Base-by-base conservation (phyloP, 2,329 filamentous ascomycete species). In the Fusarium sarcochroum region DNA sequence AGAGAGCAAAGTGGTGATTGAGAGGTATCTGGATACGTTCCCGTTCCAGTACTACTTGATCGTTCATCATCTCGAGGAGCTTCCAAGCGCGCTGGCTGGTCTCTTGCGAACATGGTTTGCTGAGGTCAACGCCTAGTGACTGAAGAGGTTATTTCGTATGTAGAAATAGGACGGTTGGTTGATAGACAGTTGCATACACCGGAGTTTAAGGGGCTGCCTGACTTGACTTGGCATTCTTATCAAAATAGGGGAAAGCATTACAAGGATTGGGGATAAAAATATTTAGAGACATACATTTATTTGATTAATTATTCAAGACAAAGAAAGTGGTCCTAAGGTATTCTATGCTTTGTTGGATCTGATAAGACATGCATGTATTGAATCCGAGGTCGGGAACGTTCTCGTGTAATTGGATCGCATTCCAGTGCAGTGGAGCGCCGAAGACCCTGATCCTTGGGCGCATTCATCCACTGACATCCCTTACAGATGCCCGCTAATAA, bases 21-120 rank as follows among this genome's bases (percentile, higher is more conserved):
- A 93, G 83, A 89, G 93, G 75, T 99, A 99, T 78, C 87, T 99
- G 72, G 97, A 99, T 78, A 91, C 90, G 9, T 99, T 99, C 80
- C 96, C 97, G 1, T 99, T 99, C 82, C 90, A 92, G 78, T 99
- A 98, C 82, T 99, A 98, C 78, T 82, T 99, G 57, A 93, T 99
- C 71, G 96, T 99, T 60, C 90, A 95, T 70, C 90, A 98, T 81
- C 90, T 99, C 47, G 90, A 91, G 75, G 96, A 99, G 80, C 84
- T 99, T 75, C 96, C 97, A 6, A 90, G 89, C 34, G 94, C 98
- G 42, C 80, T 99, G 80, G 93, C 94, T 15, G 92, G 92, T 27
- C 87, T 97, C 71, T 81, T 99, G 82, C 91, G 95, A 81, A 97
- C 97, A 70, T 99, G 97, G 97, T 98, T 99, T 85, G 90, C 92